A percentile compares a stretch with the other conserved stretches of the same genome.
Evolutionary conservation across 2,329 filamentous ascomycete species (phyloP).

Genomic region (Diaporthe sp.): DNA sequence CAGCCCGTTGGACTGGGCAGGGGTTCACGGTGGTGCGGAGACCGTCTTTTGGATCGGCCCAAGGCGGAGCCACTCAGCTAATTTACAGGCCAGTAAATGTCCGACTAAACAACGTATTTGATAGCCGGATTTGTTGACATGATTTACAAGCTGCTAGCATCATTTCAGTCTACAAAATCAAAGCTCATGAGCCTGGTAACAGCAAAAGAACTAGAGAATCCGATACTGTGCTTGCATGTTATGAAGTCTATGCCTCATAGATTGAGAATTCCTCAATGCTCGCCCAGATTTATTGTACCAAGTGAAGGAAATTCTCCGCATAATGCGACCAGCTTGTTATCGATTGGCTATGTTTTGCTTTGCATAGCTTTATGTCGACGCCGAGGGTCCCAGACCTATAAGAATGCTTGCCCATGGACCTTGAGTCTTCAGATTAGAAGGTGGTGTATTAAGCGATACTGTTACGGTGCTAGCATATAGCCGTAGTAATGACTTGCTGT

Average conservation of each 20-base stretch:
- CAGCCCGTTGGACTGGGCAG: neutral
- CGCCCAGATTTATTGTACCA: too few relatives aligned
- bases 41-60: conserved; percentile 1
- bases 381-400: neutral
- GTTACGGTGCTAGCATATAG: too few relatives aligned
- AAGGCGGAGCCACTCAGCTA: neutral
- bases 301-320: neutral
- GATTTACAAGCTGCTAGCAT: neutral
- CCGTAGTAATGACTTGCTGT: too few relatives aligned
- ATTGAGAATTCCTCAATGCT: neutral
- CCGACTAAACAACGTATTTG: neutral
- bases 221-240: neutral
- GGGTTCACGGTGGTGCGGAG: neutral
- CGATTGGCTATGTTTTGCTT: neutral
- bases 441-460: neutral
- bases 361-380: neutral
- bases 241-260: neutral
- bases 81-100: neutral
- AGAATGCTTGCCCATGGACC: neutral
- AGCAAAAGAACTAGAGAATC: neutral
- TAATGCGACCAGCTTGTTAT: too few relatives aligned
- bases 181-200: too few relatives aligned
- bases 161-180: too few relatives aligned
- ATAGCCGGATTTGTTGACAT: neutral
- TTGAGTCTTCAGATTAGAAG: neutral